Evolutionary conservation across 768 basidiomycete species (phyloP).

Genomic region (Hemileccinum impolitum): DNA sequence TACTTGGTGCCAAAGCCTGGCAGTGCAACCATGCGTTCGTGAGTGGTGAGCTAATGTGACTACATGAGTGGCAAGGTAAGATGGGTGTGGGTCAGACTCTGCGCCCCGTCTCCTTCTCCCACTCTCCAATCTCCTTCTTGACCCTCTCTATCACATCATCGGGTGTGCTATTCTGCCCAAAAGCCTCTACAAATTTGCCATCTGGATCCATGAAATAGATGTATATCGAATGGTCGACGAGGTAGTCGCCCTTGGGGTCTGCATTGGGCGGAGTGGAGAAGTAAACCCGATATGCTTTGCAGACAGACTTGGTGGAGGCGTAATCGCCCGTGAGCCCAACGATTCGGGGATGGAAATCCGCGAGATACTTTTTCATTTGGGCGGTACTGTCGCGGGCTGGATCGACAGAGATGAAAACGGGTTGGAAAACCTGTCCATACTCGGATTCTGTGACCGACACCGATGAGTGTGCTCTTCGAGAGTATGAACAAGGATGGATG

Average conservation of each 20-base stretch:
- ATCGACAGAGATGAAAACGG: conserved; percentile 95
- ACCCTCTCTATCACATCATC: conserved; percentile 68
- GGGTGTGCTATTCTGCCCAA: conserved; percentile 76
- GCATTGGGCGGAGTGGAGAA: conserved; percentile 94
- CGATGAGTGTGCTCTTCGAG: conserved; percentile 7
- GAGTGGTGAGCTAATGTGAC: conserved; percentile 16
- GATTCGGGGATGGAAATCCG: conserved; percentile 90
- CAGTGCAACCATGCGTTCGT: conserved; percentile 1
- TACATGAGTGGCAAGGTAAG: conserved; percentile 12
- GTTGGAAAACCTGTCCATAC: conserved; percentile 71
- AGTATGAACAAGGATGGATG: background rate
- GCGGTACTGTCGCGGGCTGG: conserved; percentile 80
- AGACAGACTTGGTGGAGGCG: conserved; percentile 76
- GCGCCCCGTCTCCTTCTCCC: conserved; percentile 36
- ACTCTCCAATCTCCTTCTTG: conserved; percentile 45
- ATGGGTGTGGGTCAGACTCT: conserved; percentile 26
- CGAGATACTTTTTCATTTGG: conserved; percentile 59
- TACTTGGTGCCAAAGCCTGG: background rate
- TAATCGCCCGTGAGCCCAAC: conserved; percentile 89
- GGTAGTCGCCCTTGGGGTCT: conserved; percentile 87
- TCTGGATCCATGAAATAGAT: conserved; percentile 97
- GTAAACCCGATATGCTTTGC: conserved; percentile 96
- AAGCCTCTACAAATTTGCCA: conserved; percentile 94
- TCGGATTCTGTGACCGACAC: conserved; percentile 50
- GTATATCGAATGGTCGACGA: conserved; percentile 96